These are phyloP conservation scores for Cenchrus fungigraminus DNA, from an alignment of 176 grass and related monocot genomes.

Conservation along the genomic window DNA sequence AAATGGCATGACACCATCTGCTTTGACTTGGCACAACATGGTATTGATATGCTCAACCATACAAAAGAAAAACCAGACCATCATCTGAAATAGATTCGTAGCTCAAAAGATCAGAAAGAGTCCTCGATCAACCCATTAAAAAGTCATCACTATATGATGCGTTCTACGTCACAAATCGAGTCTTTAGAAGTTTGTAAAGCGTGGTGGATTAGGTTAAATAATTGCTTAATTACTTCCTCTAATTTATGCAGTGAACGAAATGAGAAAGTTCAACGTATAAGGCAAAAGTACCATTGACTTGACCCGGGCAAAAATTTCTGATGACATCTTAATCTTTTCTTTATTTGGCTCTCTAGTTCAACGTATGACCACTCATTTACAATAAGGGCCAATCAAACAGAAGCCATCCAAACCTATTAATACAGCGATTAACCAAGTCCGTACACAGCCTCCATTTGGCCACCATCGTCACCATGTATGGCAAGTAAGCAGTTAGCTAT, in stretches of 20 bases:
- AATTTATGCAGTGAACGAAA: neutral
- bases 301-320: neutral
- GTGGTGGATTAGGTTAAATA: neutral
- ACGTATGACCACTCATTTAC: neutral
- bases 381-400: neutral
- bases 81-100: neutral
- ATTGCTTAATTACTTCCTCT: no score
- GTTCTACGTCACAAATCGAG: neutral
- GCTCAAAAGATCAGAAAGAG: neutral
- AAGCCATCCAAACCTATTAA: constrained; percentile 20
- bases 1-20: neutral
- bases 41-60: neutral
- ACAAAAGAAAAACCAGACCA: neutral
- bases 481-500: neutral
- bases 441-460: neutral
- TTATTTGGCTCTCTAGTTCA: neutral
- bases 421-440: constrained; percentile 4
- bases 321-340: neutral
- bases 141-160: neutral
- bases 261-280: neutral
- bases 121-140: neutral
- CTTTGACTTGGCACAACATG: constrained; percentile 23
- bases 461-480: constrained; percentile 1
- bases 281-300: neutral
- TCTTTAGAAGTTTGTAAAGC: neutral